Percentiles rank a stretch among this genome's conserved stretches.
phyloP scores from a whole-genome alignment of 331 rosid genomes.

The Rosa hybrid region DNA sequence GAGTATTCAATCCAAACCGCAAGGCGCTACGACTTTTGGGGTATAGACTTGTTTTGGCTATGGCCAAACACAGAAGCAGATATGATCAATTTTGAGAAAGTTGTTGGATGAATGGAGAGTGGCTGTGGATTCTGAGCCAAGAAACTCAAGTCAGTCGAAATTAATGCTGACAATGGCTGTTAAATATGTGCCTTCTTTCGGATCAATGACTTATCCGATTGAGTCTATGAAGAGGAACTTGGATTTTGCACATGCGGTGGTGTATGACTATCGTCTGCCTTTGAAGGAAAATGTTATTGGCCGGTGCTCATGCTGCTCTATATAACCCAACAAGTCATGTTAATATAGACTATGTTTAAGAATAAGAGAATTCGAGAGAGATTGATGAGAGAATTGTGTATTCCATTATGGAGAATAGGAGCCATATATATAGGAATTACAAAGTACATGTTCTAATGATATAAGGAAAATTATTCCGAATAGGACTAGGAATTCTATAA shows the following conservation, averaged over 20 bases:
- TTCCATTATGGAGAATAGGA: too few species aligned
- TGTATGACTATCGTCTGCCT: slow-evolving; percentile 56
- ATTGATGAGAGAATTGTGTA: too few species aligned
- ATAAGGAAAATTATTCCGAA: too few species aligned
- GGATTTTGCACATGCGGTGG: slow-evolving; percentile 55
- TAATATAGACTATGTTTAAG: slow-evolving; percentile 28
- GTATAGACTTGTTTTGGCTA: slow-evolving; percentile 37
- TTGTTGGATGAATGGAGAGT: slow-evolving; percentile 36
- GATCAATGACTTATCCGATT: slow-evolving; percentile 32
- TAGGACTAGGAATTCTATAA: too few species aligned
- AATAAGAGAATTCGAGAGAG: too few species aligned
- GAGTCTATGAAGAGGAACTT: slow-evolving; percentile 46
- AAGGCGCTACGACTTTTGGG: slow-evolving; percentile 33
- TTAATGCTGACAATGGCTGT: slow-evolving; percentile 34
- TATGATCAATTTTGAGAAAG: slow-evolving; percentile 27
- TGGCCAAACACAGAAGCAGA: slow-evolving; percentile 28
- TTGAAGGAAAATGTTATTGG: slow-evolving; percentile 29
- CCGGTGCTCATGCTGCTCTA: slow-evolving; percentile 45
- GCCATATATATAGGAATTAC: too few species aligned
- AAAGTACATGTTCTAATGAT: too few species aligned
- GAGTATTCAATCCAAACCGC: slow-evolving; percentile 35
- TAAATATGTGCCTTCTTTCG: slow-evolving; percentile 26
- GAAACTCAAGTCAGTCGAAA: slow-evolving; percentile 11
- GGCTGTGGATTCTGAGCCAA: slow-evolving; percentile 31
- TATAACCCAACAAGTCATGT: slow-evolving; percentile 33